These are phyloP conservation scores for Melocanna baccifera DNA, from an alignment of 176 grass and related monocot species.

Conservation along the genomic window DNA sequence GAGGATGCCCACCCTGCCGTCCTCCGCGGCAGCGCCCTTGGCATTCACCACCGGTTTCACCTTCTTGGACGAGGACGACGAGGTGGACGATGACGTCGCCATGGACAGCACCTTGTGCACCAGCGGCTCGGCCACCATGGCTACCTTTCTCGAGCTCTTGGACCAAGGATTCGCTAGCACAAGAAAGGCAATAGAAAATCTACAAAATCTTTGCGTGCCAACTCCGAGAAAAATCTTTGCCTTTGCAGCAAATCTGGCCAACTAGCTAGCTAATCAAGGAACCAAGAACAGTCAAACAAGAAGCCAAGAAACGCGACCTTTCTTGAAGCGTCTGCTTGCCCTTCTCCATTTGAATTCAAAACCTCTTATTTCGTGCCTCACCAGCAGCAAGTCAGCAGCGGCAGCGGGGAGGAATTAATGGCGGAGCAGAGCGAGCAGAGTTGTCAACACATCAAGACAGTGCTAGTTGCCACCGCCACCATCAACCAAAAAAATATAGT, in stretches of 20 bases:
- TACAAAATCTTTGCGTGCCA: background rate
- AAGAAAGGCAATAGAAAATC: background rate
- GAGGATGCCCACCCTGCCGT: slow-evolving; percentile 64
- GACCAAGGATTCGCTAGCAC: background rate
- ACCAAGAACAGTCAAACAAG: background rate
- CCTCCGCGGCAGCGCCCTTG: background rate
- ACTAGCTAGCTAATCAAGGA: background rate
- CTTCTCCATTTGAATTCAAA: slow-evolving; percentile 1
- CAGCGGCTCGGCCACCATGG: slow-evolving; percentile 65
- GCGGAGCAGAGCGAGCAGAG: slow-evolving; percentile 21
- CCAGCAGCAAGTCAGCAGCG: background rate
- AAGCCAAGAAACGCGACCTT: background rate
- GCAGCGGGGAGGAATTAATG: background rate
- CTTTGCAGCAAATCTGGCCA: background rate
- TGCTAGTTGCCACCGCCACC: background rate
- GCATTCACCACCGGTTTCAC: background rate
- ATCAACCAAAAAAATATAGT: background rate
- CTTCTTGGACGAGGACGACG: slow-evolving; percentile 54
- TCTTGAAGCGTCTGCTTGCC: background rate
- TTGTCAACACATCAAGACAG: slow-evolving; percentile 20
- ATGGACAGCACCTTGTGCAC: slow-evolving; percentile 80
- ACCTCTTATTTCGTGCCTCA: background rate
- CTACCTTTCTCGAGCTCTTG: background rate
- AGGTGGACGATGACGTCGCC: slow-evolving; percentile 37
- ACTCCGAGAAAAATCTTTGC: background rate